Evolutionary conservation across 768 basidiomycete genomes (phyloP), one percentile per base, ranked within the genome.

Genomic region (Megacollybia marginata): DNA sequence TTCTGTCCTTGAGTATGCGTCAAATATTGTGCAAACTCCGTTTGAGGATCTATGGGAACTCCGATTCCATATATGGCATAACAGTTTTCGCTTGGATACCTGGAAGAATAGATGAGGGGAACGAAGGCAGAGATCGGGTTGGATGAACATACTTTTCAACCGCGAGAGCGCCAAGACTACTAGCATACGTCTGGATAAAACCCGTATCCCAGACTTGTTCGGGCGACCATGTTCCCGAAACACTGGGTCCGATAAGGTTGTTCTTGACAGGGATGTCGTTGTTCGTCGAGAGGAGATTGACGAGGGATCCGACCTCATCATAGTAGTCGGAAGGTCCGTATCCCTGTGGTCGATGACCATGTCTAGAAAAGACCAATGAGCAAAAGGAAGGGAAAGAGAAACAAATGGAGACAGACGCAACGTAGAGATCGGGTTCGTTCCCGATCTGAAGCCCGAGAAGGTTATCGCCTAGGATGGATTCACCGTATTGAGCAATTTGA

Each of bases 361-460:
- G 43, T 10, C 44, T 44, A 23, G 5, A 40, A 40, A 18, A 40
- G 8, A 40, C 8, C 15, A 40, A 18, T 40, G 8, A 40, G 13
- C 38, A 5, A 40, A 18, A 5, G 3, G 13, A n/a, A n/a, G n/a
- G n/a, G n/a, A n/a, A n/a, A n/a, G 38, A 40, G 18, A 40, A 13
- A 40, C 5, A 11, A 44, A 28, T 28, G 23, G 23, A 28, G 23
- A 28, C 44, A 2, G 3, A 44, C 44, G 18, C 46, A 2, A 70
- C 65, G 52, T 75, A 81, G 50, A 81, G 69, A 62, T 82, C 80
- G 8, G 79, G 80, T 55, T 81, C 80, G 54, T 82, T 81, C 1
- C 82, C 88, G 5, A 79, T 75, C 61, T 89, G 84, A 18, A 87
- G 66, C 0, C 84, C 88, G 34, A 86, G 62, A 11, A 92, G 70